These are phyloP conservation scores for Ilyonectria robusta DNA, from an alignment of 2,329 filamentous ascomycete species.

Conservation along the genomic window DNA sequence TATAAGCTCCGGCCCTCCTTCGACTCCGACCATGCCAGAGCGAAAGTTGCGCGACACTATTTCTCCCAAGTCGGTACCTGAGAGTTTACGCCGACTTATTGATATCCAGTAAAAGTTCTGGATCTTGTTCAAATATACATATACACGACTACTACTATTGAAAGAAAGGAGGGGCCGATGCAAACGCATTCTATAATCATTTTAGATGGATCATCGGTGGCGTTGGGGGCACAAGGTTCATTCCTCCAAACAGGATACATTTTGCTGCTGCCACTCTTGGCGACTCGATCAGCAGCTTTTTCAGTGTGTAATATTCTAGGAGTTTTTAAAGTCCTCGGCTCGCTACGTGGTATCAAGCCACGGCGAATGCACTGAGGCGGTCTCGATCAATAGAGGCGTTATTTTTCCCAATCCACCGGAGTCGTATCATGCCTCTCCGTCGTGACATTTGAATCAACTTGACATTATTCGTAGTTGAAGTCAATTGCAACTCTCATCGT, in stretches of 20 bases:
- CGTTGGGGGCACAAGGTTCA: constrained; percentile 36
- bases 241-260: constrained; percentile 22
- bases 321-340: constrained; percentile 1
- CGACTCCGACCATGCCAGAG: constrained; percentile 38
- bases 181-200: constrained; percentile 25
- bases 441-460: not conserved
- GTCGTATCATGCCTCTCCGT: not conserved
- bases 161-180: constrained; percentile 14
- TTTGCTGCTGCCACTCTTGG: constrained; percentile 25
- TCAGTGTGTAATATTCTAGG: constrained; percentile 24
- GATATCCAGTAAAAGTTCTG: constrained; percentile 40
- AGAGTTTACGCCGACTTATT: constrained; percentile 57
- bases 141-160: constrained; percentile 7
- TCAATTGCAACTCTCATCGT: not conserved
- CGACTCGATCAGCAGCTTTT: constrained; percentile 22
- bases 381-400: constrained; percentile 21
- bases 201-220: constrained; percentile 30
- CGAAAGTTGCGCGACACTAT: constrained; percentile 55
- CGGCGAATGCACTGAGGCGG: constrained; percentile 13
- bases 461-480: not conserved
- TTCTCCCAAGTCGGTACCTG: constrained; percentile 59
- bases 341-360: constrained; percentile 16
- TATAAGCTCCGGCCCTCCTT: constrained; percentile 26
- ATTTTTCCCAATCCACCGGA: not conserved
- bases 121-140: not conserved